Evolutionary conservation across 2,329 filamentous ascomycete genomes (phyloP).

Genomic region (Epicoccum sorghinum): DNA sequence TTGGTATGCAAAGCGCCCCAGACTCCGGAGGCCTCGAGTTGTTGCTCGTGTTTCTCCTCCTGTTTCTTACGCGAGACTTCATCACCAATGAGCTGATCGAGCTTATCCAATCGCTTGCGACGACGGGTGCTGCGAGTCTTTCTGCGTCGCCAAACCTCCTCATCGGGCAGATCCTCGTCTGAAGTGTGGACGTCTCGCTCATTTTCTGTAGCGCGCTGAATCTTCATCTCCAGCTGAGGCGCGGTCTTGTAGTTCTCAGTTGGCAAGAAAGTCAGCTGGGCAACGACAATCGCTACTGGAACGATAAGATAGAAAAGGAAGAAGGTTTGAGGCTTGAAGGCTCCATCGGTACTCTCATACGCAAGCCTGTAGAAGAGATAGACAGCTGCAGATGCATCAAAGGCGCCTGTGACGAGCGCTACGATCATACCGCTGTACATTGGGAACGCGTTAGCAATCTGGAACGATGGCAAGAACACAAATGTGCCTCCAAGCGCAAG

Average conservation of each 20-base stretch:
- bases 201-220: slow-evolving; percentile 38
- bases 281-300: slow-evolving; percentile 67
- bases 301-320: slow-evolving; percentile 76
- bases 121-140: slow-evolving; percentile 50
- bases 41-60: slow-evolving; percentile 66
- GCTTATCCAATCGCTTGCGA: slow-evolving; percentile 67
- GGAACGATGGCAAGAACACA: slow-evolving; percentile 82
- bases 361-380: slow-evolving; percentile 76
- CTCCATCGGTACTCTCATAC: slow-evolving; percentile 64
- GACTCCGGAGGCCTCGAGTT: slow-evolving; percentile 72
- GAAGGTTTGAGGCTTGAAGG: slow-evolving; percentile 69
- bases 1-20: slow-evolving; percentile 84
- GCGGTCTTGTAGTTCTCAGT: slow-evolving; percentile 77
- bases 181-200: slow-evolving; percentile 58
- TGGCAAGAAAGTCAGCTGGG: slow-evolving; percentile 76
- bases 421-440: slow-evolving; percentile 78
- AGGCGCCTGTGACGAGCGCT: slow-evolving; percentile 79
- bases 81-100: slow-evolving; percentile 73
- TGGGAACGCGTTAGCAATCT: slow-evolving; percentile 84
- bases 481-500: slow-evolving; percentile 81
- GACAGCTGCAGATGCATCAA: slow-evolving; percentile 80
- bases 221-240: slow-evolving; percentile 45
- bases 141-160: slow-evolving; percentile 52
- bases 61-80: slow-evolving; percentile 66
- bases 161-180: slow-evolving; percentile 60